Base-by-base conservation (phyloP, 1,284 basidiomycete species). In the Trametes pubescens region DNA sequence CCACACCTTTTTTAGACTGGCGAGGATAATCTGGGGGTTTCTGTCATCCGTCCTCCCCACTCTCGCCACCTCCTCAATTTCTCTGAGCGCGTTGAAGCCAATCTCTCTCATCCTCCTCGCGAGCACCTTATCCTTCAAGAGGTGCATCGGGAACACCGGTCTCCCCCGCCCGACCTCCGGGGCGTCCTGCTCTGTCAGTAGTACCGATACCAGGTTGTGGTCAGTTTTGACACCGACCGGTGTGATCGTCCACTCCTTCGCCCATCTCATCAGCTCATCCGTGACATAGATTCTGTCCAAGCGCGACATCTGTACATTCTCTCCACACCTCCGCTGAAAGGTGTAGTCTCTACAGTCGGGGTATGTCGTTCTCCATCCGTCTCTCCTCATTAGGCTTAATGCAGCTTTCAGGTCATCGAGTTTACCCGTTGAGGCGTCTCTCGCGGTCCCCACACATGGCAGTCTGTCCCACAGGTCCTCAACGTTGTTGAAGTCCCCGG, bases 401-500 rank as follows among this genome's bases (percentile, higher is more conserved):
- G 3, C 0, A 0, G 1, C 1, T 29, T 64, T 64, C 5, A 64
- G 58, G 2, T 22, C 9, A 22, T 62, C 55, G 0, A 62, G 54
- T 2, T 22, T 40, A 2, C 68, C 57, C 0, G 61, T 40, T 2
- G 37, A n/a, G 1, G 37, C 22, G 37, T 81, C 77, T 1, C 14
- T 77, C 1, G 6, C 14, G 6, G 34, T n/a, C 32, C 14, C 47
- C 14, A 24, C 14, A 2, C 2, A 7, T 13, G 47, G 47, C 14
- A 48, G 5, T 29, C 47, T 24, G 18, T 48, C 47, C 6, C 29
- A 13, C 11, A 6, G 5, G 2, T 80, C 76, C 65, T 83, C 79
- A 0, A 79, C 77, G 4, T 81, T 68, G 56, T 83, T 84, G 49
- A 80, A 81, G 62, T 83, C 80, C 0, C 82, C 81, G 0, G 77